Evolutionary conservation across 345 rosid species (phyloP), one percentile per base, ranked within the genome.

Genomic region (Eucalyptus paniculata): DNA sequence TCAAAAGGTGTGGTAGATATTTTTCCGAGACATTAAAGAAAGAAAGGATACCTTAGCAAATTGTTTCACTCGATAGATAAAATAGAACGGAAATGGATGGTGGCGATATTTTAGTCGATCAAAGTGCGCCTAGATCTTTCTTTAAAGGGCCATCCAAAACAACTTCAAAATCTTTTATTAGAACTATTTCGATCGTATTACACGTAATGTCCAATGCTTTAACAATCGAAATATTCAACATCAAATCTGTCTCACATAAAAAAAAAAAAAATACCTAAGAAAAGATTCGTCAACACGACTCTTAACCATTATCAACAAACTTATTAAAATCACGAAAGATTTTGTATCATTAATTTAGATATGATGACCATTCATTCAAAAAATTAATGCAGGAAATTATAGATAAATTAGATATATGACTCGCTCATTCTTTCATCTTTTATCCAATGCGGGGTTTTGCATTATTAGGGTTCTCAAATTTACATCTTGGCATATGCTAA

Each of bases 161-260:
- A 6, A 21, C 4, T 69, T 69, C 37, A 14, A 16, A 67, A 67
- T 16, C 19, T 4, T 30, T 30, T n/a, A 30, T 13, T 23, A 23
- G 4, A 17, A n/a, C 40, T n/a, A n/a, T 30, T n/a, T n/a, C 9
- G 8, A 13, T 5, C 37, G 1, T 65, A 0, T 14, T 30, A 6
- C 17, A 13, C 18, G 19, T 30, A n/a, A 14, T n/a, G 4, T 7
- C 15, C 16, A 14, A 6, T 5, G 5, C 4, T 62, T 30, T 11
- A 10, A 26, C 3, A 58, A 58, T 26, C 32, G 4, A 12, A 60
- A 12, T 60, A 60, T 28, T 2, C 1, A 28, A 62, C 2, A 3
- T 65, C 24, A n/a, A 53, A 53, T 53, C 2, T 4, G 0, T 21
- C 5, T 21, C 58, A 19, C 11, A 19, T 53, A 7, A 53, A 53